Percentiles rank a stretch among this genome's conserved stretches.
Conservation (phyloP, 2,329 filamentous ascomycete genomes). For the Chaetomiaceae sp. region DNA sequence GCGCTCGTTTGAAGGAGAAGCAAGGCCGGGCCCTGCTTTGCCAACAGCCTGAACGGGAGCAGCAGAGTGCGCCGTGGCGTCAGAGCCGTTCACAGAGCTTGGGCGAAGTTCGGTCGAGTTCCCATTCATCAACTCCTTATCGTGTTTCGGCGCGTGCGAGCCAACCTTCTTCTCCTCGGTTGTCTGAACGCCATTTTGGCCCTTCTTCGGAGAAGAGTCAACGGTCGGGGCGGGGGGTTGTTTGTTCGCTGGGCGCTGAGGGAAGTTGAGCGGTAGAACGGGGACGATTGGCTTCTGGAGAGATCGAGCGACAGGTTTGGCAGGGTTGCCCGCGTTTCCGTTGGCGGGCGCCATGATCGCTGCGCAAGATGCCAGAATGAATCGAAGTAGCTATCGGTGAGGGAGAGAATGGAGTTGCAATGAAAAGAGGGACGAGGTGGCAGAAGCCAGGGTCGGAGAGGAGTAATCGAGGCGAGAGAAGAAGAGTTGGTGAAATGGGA, state of each 20-base stretch:
- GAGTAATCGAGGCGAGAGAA: background rate
- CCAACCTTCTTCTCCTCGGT: slow-evolving; percentile 1
- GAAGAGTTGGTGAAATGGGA: slow-evolving; percentile 7
- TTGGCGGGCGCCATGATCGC: slow-evolving; percentile 25
- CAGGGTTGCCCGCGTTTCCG: slow-evolving; percentile 21
- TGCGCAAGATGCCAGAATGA: background rate
- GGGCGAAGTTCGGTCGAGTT: background rate
- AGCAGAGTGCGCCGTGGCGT: slow-evolving; percentile 5
- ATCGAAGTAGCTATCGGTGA: background rate
- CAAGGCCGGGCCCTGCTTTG: background rate
- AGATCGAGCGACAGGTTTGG: slow-evolving; percentile 18
- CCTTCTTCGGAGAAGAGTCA: slow-evolving; percentile 5
- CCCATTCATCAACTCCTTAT: slow-evolving; percentile 1
- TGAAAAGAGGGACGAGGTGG: background rate
- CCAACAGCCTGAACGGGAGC: slow-evolving; percentile 1
- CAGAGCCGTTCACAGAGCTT: background rate
- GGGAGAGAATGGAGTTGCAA: background rate
- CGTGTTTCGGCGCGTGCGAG: background rate
- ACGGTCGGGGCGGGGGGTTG: slow-evolving; percentile 7
- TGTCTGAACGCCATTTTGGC: slow-evolving; percentile 4
- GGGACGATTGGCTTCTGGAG: slow-evolving; percentile 20
- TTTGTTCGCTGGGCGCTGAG: slow-evolving; percentile 22
- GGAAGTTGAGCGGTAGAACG: slow-evolving; percentile 27
- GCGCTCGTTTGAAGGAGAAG: background rate
- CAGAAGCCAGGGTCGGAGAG: background rate